Percentiles rank a stretch among this genome's conserved stretches.
phyloP scores from a whole-genome alignment of 2,329 filamentous ascomycete species.

The Xylariaceae sp. region DNA sequence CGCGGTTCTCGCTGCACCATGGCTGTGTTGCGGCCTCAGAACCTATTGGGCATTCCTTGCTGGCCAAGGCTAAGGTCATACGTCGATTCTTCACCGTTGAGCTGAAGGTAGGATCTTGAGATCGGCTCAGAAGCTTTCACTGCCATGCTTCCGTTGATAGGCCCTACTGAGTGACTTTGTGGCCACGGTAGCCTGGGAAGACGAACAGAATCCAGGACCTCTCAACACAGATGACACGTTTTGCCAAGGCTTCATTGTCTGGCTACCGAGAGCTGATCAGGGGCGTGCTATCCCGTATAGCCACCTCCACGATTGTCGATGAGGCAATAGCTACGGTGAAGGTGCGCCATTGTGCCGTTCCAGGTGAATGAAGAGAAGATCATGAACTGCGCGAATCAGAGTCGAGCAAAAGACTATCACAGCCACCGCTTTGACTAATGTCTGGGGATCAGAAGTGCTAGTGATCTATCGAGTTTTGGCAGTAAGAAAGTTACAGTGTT shows the following conservation, averaged over 20 bases:
- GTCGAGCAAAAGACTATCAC: too few species aligned
- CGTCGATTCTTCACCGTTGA: too few species aligned
- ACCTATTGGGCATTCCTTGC: too few species aligned
- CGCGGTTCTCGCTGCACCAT: not conserved
- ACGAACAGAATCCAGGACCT: not conserved
- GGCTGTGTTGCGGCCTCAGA: not conserved
- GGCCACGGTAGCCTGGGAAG: not conserved
- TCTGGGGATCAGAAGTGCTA: too few species aligned
- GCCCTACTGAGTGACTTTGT: not conserved
- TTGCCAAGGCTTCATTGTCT: slow-evolving; percentile 75
- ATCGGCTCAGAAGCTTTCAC: too few species aligned
- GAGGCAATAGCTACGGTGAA: slow-evolving; percentile 61
- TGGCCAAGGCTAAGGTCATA: too few species aligned
- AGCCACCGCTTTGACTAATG: not conserved
- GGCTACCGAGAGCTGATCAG: slow-evolving; percentile 67
- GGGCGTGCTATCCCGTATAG: slow-evolving; percentile 69
- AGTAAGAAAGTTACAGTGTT: not conserved
- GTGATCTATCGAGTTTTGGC: not conserved
- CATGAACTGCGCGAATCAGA: slow-evolving; percentile 72
- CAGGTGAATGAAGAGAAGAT: slow-evolving; percentile 73
- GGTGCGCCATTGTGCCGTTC: slow-evolving; percentile 66
- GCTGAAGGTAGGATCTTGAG: too few species aligned
- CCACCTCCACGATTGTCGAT: slow-evolving; percentile 69
- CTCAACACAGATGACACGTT: slow-evolving; percentile 64
- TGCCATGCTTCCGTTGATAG: too few species aligned